Percentiles rank a stretch among this genome's conserved stretches.
Conservation (phyloP, 2,329 filamentous ascomycete genomes). For the Colletotrichum liaoningense region DNA sequence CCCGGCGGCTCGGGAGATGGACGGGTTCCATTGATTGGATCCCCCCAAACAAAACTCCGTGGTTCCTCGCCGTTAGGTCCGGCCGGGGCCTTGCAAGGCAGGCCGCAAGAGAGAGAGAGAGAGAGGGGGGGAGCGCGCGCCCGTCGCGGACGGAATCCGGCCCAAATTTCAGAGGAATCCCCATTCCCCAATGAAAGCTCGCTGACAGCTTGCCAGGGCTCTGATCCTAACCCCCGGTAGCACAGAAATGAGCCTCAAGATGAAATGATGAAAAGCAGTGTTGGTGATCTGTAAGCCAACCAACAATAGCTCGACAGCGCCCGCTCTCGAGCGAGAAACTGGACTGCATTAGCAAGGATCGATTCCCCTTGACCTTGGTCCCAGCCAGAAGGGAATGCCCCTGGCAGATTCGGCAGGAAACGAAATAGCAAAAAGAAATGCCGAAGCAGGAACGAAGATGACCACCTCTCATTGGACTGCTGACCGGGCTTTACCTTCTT, state of each 20-base stretch:
- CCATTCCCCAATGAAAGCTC: background rate
- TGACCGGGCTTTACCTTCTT: background rate
- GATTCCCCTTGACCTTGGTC: background rate
- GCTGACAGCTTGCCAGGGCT: background rate
- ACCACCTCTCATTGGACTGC: background rate
- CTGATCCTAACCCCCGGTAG: background rate
- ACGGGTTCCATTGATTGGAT: conserved; percentile 13
- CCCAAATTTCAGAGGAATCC: background rate
- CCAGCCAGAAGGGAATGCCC: conserved; percentile 2
- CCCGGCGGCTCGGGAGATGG: conserved; percentile 15
- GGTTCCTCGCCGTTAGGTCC: background rate
- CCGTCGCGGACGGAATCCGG: background rate
- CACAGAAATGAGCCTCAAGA: background rate
- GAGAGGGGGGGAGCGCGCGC: background rate
- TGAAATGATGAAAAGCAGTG: background rate
- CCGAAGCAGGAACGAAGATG: conserved; percentile 3
- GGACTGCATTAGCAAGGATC: background rate
- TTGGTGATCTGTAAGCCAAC: background rate
- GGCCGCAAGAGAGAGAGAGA: background rate
- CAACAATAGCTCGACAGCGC: background rate
- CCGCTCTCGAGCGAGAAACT: background rate
- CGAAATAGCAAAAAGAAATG: conserved; percentile 9
- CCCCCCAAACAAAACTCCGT: background rate
- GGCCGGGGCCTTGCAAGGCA: background rate
- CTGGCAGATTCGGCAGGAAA: conserved; percentile 21